Evolutionary conservation across 164 flowering plant genomes (phyloP), one percentile per base, ranked within the genome.

Genomic region (Kingdonia uniflora): DNA sequence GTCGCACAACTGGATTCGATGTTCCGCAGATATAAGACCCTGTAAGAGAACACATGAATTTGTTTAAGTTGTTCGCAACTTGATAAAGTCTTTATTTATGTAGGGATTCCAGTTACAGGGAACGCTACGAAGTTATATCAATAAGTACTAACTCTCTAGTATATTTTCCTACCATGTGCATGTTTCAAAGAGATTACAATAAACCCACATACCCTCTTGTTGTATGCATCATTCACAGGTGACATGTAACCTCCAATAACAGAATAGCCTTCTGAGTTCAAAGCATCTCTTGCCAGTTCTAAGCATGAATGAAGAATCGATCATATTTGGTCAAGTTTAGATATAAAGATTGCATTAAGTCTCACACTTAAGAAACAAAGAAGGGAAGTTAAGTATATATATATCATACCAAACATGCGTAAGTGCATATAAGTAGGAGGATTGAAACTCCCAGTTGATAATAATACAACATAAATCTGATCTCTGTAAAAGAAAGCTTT

Each of bases 221-320:
- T 75, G 72, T 92, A 85, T 29, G 88, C 82, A 71, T 84, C 96
- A 70, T 86, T 88, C 33, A 78, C 96, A 23, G 95, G 98, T 52
- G 98, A 92, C 81, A 92, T 78, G 57, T 92, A 92, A 38, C 80
- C 96, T 51, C 90, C 98, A 67, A 84, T 60, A 48, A 84, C 98
- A 59, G 40, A 59, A 61, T 63, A 80, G n/a, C 96, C 95, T 51
- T 79, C 78, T 2, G 71, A 65, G 42, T 57, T 69, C 67, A 91
- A 40, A 48, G 92, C 87, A 77, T 87, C 96, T 61, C 86, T 87
- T 57, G 98, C 96, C 67, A 91, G 63, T 73, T 91, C 97, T 85
- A 62, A 39, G 42, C 54, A 72, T 17, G n/a, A n/a, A n/a, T 26
- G 61, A 64, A 58, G 14, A 21, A 47, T 37, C 12, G 48, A 7